These are phyloP conservation scores for Lyophyllum semitale DNA, from an alignment of 768 basidiomycete species.

Conservation along the genomic window DNA sequence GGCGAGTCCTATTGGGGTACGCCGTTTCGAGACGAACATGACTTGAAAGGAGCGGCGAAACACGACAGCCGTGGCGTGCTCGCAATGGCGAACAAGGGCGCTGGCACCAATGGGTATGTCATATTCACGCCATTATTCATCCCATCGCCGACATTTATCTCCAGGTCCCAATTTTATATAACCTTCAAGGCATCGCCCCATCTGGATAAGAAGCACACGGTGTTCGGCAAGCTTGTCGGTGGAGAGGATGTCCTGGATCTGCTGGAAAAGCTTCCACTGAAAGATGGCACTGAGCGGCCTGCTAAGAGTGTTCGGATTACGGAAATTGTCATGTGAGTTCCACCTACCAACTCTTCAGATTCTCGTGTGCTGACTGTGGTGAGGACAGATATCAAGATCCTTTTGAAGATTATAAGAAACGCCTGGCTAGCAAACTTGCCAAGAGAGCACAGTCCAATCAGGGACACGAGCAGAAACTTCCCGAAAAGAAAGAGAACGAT, in stretches of 20 bases:
- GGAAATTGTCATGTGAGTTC: slow-evolving; percentile 79
- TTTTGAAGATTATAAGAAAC: slow-evolving; percentile 88
- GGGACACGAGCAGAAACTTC: slow-evolving; percentile 27
- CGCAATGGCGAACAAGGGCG: slow-evolving; percentile 96
- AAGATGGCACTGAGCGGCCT: slow-evolving; percentile 86
- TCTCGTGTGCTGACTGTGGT: slow-evolving; percentile 6
- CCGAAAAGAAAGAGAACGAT: slow-evolving; percentile 63
- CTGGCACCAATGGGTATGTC: slow-evolving; percentile 80
- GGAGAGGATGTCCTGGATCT: slow-evolving; percentile 89
- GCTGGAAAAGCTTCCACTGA: slow-evolving; percentile 78
- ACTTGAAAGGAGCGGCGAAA: slow-evolving; percentile 84
- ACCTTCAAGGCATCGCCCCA: slow-evolving; percentile 85
- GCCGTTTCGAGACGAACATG: slow-evolving; percentile 93
- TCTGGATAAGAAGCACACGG: slow-evolving; percentile 92
- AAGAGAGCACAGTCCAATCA: slow-evolving; percentile 45
- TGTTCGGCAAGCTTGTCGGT: slow-evolving; percentile 96
- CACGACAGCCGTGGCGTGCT: slow-evolving; percentile 84
- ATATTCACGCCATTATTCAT: neutral
- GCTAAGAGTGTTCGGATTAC: slow-evolving; percentile 84
- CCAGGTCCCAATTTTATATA: slow-evolving; percentile 89
- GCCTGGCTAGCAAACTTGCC: slow-evolving; percentile 78
- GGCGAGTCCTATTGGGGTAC: slow-evolving; percentile 95
- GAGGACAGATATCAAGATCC: slow-evolving; percentile 83
- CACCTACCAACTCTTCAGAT: neutral
- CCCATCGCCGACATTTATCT: slow-evolving; percentile 1